Base-by-base conservation (phyloP, 345 rosid genomes). In the Salix dunnii region DNA sequence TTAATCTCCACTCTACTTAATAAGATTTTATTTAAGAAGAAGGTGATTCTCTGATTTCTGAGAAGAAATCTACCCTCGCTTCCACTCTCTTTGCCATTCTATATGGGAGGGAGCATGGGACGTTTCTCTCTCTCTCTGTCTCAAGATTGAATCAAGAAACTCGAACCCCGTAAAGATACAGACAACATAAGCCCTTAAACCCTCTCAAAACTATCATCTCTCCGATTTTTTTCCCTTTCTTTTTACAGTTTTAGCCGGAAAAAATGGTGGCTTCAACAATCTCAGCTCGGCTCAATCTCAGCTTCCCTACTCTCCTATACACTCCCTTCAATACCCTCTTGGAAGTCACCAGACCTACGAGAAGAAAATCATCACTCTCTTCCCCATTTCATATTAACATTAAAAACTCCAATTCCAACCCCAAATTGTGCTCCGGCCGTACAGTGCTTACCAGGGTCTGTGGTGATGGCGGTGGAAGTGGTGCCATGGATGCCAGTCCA, bases 291-390 rank as follows among this genome's bases (percentile, higher is more conserved):
- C 79, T 79, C 77, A 68, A 49, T 64, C 69, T 74, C 73, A 85
- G 79, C 74, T 80, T 77, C 40, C 81, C 83, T 28, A 68, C 79
- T 82, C 82, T 75, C 65, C 90, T 75, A 30, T 80, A 77, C 20
- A 66, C 77, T n/a, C 67, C 68, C 38, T 67, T 74, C 3, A 77
- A 68, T 80, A 70, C 77, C 36, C n/a, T 36, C 75, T 2, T 64
- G 62, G 79, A 81, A n/a, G 62, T 76, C 42, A 75, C 67, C 33
- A 74, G 74, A 30, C 84, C 89, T 82, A 70, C 79, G 61, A 61
- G 81, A 73, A 81, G 80, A 82, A 72, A 76, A 38, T 76, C 80
- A 3, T 8, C 33, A 9, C 35, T 51, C 74, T 88, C 83, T 25
- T 9, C 80, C 81, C 36, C 17, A 28, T 62, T 72, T 49, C 83